phyloP scores from a whole-genome alignment of 2,329 filamentous ascomycete species.

The Neofusicoccum ribis region DNA sequence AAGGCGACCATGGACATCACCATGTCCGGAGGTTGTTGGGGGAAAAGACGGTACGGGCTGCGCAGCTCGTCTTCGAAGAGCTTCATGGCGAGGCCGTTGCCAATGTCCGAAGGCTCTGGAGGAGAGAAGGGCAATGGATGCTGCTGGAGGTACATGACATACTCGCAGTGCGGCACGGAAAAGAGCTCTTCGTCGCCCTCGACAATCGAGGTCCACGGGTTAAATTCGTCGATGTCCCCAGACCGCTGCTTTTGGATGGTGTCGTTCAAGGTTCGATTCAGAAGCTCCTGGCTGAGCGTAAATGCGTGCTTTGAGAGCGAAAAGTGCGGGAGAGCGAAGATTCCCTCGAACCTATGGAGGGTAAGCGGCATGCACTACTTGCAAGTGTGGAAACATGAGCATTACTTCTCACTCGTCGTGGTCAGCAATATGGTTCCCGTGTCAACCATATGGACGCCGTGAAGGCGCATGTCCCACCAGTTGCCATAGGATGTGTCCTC shows the following conservation, averaged over 20 bases:
- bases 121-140: slow-evolving; percentile 46
- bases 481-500: slow-evolving; percentile 69
- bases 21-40: slow-evolving; percentile 53
- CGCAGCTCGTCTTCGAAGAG: slow-evolving; percentile 61
- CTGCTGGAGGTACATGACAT: slow-evolving; percentile 81
- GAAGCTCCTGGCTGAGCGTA: slow-evolving; percentile 50
- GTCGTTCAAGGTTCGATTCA: slow-evolving; percentile 71
- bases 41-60: slow-evolving; percentile 58
- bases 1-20: slow-evolving; percentile 62
- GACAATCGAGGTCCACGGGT: slow-evolving; percentile 76
- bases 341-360: slow-evolving; percentile 64
- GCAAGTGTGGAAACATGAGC: neutral
- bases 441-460: slow-evolving; percentile 84
- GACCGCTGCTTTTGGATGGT: slow-evolving; percentile 66
- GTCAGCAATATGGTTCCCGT: slow-evolving; percentile 78
- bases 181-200: slow-evolving; percentile 59
- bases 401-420: slow-evolving; percentile 84
- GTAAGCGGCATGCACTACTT: neutral
- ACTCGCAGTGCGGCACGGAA: slow-evolving; percentile 79
- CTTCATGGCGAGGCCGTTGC: slow-evolving; percentile 38
- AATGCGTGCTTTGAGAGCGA: slow-evolving; percentile 60
- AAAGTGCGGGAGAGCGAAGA: slow-evolving; percentile 86
- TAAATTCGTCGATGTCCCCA: slow-evolving; percentile 53
- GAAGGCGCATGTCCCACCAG: slow-evolving; percentile 76
- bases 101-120: slow-evolving; percentile 10